phyloP scores from a whole-genome alignment of 805 yeast species.

The Scheffersomyces spartinae region DNA sequence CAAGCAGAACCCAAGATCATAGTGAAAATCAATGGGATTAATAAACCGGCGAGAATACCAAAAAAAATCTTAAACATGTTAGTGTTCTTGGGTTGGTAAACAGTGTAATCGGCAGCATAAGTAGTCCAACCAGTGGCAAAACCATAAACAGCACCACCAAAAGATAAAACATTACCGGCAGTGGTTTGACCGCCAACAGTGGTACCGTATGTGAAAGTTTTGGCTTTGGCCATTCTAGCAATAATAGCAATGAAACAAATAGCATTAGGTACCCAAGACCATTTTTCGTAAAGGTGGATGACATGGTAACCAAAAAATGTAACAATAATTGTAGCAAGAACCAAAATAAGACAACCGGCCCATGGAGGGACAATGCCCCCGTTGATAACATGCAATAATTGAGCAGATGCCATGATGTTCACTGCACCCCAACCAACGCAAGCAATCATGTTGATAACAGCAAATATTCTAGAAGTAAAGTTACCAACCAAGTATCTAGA shows the following conservation, averaged over 20 bases:
- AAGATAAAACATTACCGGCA: constrained; percentile 69
- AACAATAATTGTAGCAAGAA: constrained; percentile 14
- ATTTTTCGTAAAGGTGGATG: constrained; percentile 19
- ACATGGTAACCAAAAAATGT: constrained; percentile 21
- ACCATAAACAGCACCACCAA: constrained; percentile 77
- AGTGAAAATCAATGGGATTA: constrained; percentile 58
- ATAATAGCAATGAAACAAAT: constrained; percentile 16
- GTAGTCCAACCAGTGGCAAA: constrained; percentile 94
- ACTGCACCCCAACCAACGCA: constrained; percentile 25
- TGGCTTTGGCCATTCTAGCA: too few relatives aligned
- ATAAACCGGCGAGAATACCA: constrained; percentile 52
- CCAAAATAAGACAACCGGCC: constrained; percentile 24
- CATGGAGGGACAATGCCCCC: constrained; percentile 20
- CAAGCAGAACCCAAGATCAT: constrained; percentile 82
- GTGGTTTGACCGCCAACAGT: constrained; percentile 49
- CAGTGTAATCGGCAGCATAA: constrained; percentile 86
- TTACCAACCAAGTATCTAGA: constrained; percentile 21
- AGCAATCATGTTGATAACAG: constrained; percentile 15
- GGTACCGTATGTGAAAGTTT: too few relatives aligned
- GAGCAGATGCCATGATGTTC: constrained; percentile 18
- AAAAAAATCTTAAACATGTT: constrained; percentile 49
- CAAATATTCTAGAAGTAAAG: constrained; percentile 18
- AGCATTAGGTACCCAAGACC: constrained; percentile 21
- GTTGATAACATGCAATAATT: constrained; percentile 14
- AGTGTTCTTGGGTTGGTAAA: constrained; percentile 64